phyloP scores from a whole-genome alignment of 2,329 filamentous ascomycete genomes.

The Alternaria gaisen region DNA sequence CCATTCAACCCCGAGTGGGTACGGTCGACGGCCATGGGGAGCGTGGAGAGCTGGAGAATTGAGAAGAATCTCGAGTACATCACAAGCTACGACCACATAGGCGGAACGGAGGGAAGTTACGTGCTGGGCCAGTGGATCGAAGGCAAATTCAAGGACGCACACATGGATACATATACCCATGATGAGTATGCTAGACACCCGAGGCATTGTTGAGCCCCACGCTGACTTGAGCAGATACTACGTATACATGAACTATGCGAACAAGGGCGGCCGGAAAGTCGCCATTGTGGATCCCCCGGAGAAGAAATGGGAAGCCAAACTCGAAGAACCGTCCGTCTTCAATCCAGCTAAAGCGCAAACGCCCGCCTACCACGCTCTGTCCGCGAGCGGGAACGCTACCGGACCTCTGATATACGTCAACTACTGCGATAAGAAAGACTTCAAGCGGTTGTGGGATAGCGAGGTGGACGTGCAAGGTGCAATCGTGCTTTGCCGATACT shows the following conservation, averaged over 20 bases:
- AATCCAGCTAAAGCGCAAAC: conserved; percentile 70
- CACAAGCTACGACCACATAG: conserved; percentile 86
- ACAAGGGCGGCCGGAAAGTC: conserved; percentile 76
- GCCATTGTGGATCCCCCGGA: conserved; percentile 78
- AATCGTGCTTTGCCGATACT: conserved; percentile 84
- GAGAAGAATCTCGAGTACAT: conserved; percentile 78
- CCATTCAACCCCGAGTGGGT: conserved; percentile 87
- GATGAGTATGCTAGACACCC: conserved; percentile 63
- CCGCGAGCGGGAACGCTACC: conserved; percentile 83
- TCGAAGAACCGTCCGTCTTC: conserved; percentile 83
- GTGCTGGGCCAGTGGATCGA: conserved; percentile 85
- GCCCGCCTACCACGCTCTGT: conserved; percentile 85
- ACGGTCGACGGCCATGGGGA: conserved; percentile 75
- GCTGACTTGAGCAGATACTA: conserved; percentile 62
- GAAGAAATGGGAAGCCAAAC: conserved; percentile 76
- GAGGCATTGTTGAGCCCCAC: neutral
- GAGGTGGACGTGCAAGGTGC: conserved; percentile 79
- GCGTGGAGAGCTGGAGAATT: conserved; percentile 70
- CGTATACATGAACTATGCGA: conserved; percentile 94
- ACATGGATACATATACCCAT: conserved; percentile 77
- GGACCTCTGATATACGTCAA: conserved; percentile 92
- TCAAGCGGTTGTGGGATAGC: conserved; percentile 73
- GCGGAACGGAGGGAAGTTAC: conserved; percentile 92
- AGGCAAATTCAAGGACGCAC: conserved; percentile 74
- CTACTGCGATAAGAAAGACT: conserved; percentile 87